A percentile compares a stretch with the other conserved stretches of the same genome.
Conservation (phyloP, 306 rosid genomes). For the Gillenia trifoliata region DNA sequence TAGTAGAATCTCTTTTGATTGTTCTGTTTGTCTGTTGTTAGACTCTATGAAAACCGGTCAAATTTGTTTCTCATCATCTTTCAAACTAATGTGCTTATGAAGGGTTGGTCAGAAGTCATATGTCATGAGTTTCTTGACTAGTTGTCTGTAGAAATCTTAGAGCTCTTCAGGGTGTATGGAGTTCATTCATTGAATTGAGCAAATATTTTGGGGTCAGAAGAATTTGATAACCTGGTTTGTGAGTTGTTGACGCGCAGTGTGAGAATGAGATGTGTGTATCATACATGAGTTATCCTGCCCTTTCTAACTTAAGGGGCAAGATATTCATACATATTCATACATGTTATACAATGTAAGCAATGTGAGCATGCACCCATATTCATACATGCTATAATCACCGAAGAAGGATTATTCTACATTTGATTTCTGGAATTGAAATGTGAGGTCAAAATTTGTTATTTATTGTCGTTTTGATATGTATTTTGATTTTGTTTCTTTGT, state of each 20-base stretch:
- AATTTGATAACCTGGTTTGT: not conserved
- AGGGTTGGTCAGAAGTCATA: not conserved
- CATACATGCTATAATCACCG: not conserved
- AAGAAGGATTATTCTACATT: not conserved
- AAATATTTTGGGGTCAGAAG: not conserved
- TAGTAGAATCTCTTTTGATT: not conserved
- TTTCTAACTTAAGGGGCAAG: not conserved
- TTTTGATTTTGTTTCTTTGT: constrained; percentile 2
- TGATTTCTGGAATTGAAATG: not conserved
- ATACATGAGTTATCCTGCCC: not conserved
- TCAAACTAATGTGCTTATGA: not conserved
- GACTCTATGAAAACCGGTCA: not conserved
- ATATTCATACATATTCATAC: too few relatives aligned
- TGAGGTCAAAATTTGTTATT: not conserved
- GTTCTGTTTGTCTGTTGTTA: not conserved
- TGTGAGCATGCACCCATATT: not conserved
- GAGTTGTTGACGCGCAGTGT: not conserved
- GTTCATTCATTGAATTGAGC: not conserved
- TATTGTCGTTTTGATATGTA: not conserved
- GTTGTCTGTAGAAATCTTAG: not conserved
- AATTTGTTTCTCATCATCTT: not conserved
- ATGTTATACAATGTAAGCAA: too few relatives aligned
- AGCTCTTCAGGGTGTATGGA: not conserved
- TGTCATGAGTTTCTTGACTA: not conserved
- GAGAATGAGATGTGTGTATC: not conserved